Conservation (phyloP, 1,284 basidiomycete species). For the Boletus holoroseus region DNA sequence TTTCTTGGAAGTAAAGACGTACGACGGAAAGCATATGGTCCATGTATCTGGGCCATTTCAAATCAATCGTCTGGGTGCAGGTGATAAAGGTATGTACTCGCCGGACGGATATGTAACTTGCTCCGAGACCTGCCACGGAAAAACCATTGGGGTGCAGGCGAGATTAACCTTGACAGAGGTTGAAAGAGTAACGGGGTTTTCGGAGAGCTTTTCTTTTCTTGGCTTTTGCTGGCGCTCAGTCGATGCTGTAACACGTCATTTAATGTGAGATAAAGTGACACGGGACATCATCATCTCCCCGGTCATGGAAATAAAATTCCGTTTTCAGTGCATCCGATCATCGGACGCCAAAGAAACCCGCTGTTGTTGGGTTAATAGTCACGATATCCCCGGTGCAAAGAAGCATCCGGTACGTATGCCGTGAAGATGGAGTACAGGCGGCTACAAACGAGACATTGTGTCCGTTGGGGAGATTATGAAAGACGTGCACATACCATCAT, state of each 20-base stretch:
- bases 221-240: slow-evolving; percentile 3
- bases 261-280: slow-evolving; percentile 22
- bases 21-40: neutral
- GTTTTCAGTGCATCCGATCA: slow-evolving; percentile 19
- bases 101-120: neutral
- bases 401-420: slow-evolving; percentile 19
- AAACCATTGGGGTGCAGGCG: slow-evolving; percentile 5
- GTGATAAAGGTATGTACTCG: neutral
- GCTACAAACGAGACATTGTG: slow-evolving; percentile 9
- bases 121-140: slow-evolving; percentile 18
- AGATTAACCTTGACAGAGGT: slow-evolving; percentile 28
- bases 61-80: neutral
- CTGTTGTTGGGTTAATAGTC: slow-evolving; percentile 9
- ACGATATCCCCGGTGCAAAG: slow-evolving; percentile 12
- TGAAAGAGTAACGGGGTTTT: slow-evolving; percentile 14
- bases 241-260: slow-evolving; percentile 23
- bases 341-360: slow-evolving; percentile 19
- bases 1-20: neutral
- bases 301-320: slow-evolving; percentile 19
- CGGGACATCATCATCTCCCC: slow-evolving; percentile 2
- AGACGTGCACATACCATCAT: slow-evolving; percentile 11
- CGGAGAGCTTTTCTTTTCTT: slow-evolving; percentile 8
- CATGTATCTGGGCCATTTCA: neutral
- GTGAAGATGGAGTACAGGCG: slow-evolving; percentile 17
- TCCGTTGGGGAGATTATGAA: slow-evolving; percentile 6